A percentile compares a stretch with the other conserved stretches of the same genome.
These are phyloP conservation scores for Diphasiastrum complanatum DNA, from an alignment of 83 land plant genomes.

Conservation along the genomic window DNA sequence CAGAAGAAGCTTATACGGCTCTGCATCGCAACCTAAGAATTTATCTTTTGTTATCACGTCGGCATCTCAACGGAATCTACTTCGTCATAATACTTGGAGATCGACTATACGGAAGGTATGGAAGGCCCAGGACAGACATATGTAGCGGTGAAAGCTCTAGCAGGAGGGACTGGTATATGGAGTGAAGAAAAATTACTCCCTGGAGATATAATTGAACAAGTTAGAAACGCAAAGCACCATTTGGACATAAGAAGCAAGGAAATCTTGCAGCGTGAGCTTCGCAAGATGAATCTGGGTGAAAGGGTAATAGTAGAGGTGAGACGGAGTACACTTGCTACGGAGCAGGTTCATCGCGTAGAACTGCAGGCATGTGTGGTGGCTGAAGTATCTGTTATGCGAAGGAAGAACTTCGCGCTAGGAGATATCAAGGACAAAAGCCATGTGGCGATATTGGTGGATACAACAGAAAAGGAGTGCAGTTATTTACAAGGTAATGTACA, in stretches of 20 bases:
- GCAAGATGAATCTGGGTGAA: conserved; percentile 12
- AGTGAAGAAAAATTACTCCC: too few relatives aligned
- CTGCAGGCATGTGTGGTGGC: conserved; percentile 15
- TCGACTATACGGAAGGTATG: too few relatives aligned
- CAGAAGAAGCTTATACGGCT: too few relatives aligned
- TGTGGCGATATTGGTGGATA: conserved; percentile 22
- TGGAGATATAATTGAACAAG: too few relatives aligned
- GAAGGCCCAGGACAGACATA: too few relatives aligned
- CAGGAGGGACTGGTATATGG: too few relatives aligned
- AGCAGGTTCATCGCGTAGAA: conserved; percentile 3
- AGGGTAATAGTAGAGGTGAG: conserved; percentile 17
- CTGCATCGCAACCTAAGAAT: too few relatives aligned
- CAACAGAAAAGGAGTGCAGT: conserved; percentile 24
- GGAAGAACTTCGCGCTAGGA: conserved; percentile 14
- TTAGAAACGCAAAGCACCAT: too few relatives aligned
- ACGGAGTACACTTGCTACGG: conserved; percentile 9
- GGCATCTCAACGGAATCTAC: too few relatives aligned
- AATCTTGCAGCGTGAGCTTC: conserved; percentile 23
- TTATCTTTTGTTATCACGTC: too few relatives aligned
- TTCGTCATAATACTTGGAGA: too few relatives aligned
- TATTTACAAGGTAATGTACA: conserved; percentile 15
- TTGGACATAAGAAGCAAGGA: conserved; percentile 25
- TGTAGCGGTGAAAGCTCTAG: too few relatives aligned
- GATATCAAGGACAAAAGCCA: conserved; percentile 3
- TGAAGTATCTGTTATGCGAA: conserved; percentile 14